Evolutionary conservation across 1,284 basidiomycete species (phyloP).

Genomic region (Ceratobasidium sp.): DNA sequence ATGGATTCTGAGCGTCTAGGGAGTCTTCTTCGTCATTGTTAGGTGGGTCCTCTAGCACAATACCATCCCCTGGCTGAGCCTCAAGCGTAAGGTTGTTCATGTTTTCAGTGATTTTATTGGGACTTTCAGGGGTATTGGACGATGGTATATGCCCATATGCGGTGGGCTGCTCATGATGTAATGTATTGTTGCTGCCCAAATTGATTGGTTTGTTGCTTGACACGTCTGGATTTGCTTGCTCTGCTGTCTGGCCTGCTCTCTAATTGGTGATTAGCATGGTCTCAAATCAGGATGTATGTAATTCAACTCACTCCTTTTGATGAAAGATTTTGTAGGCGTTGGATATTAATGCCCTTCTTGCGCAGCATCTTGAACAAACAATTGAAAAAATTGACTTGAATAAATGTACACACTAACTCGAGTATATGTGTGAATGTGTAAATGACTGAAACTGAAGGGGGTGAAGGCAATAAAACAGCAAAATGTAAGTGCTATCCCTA

Average conservation of each 20-base stretch:
- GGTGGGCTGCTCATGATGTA: background rate
- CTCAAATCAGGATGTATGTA: background rate
- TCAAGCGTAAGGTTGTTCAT: background rate
- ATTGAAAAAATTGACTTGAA: no score
- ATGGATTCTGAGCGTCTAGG: background rate
- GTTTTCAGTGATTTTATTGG: background rate
- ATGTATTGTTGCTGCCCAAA: background rate
- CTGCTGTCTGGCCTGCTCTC: background rate
- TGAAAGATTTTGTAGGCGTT: no score
- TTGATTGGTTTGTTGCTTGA: background rate
- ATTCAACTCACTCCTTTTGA: background rate
- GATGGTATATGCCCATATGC: background rate
- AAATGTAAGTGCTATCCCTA: no score
- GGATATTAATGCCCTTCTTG: no score
- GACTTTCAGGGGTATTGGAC: background rate
- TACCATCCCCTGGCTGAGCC: background rate
- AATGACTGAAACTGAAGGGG: no score
- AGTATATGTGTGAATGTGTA: no score
- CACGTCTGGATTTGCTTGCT: background rate
- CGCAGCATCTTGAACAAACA: no score
- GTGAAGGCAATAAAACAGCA: no score
- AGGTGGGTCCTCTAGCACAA: conserved; percentile 12
- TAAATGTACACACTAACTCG: no score
- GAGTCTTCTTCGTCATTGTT: background rate
- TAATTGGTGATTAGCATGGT: conserved; percentile 1